Evolutionary conservation across 352 stramenopile species (phyloP), one percentile per base, ranked within the genome.

Genomic region (Halophytophthora batemanensis): DNA sequence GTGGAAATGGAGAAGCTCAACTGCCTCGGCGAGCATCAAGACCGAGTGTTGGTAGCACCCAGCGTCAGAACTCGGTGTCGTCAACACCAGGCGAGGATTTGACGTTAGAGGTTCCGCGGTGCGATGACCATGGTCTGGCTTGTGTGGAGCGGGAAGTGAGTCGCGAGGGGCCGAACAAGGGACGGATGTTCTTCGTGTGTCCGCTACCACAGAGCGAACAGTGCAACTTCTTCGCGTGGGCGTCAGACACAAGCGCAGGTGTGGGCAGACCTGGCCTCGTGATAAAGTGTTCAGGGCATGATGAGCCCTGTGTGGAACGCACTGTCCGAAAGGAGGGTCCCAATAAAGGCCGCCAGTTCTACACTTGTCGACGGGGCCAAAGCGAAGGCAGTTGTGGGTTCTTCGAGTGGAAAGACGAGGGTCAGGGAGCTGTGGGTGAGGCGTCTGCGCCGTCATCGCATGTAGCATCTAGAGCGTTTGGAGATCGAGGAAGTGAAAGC

Each of bases 211-310:
- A 82, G 49, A 74, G 76, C 12, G 83, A 97, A 31, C 78, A 96
- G 53, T 97, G 91, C 60, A 74, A 94, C 39, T 95, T 95, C 57
- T 98, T 98, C 59, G 68, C 90, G 61, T 98, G 93, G 92, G 77
- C 80, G 4, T 82, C 88, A 28, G 74, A 92, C n/a, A 44, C 41
- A 28, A 74, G 90, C n/a, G 46, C 41, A 4, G 56, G 57, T 35
- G 31, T 40, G 2, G 35, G 51, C 21, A 50, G 42, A 18, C 23
- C 41, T 25, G 56, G 43, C 6, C 35, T 48, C 13, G 37, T 56
- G 31, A 44, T 71, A 8, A 76, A 67, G 40, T 90, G 83, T 53
- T 48, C 55, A 25, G 76, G 74, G 25, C 82, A 92, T 39, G 58
- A 71, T 39, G 82, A 92, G 55, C 62, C 67, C 14, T 90, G 82